Conservation (phyloP, 2,329 filamentous ascomycete species). For the Aspergillus japonicus region DNA sequence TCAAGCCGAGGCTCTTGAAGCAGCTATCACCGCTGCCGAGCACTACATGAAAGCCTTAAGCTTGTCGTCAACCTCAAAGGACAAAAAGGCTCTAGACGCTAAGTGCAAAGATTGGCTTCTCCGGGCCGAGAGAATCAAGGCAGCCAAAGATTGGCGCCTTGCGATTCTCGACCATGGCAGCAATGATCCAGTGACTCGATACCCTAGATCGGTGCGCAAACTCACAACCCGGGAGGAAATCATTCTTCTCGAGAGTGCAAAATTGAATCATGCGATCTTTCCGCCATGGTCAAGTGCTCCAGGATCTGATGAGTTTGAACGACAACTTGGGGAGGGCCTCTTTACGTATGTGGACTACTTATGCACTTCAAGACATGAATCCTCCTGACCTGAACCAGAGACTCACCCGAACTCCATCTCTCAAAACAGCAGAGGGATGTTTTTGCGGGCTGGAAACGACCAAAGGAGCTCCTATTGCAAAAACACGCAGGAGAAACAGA, state of each 20-base stretch:
- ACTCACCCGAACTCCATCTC: constrained; percentile 67
- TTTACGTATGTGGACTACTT: constrained; percentile 60
- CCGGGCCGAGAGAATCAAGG: constrained; percentile 74
- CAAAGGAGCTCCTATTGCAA: constrained; percentile 61
- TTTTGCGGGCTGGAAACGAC: constrained; percentile 82
- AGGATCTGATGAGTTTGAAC: constrained; percentile 59
- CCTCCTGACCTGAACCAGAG: constrained; percentile 50
- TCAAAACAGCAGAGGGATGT: constrained; percentile 71
- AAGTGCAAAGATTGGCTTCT: constrained; percentile 70
- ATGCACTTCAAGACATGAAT: constrained; percentile 15
- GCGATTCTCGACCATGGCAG: constrained; percentile 18
- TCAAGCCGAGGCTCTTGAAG: constrained; percentile 65
- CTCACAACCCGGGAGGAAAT: constrained; percentile 71
- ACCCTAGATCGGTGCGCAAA: constrained; percentile 57
- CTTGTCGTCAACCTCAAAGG: constrained; percentile 58
- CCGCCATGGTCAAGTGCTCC: constrained; percentile 77
- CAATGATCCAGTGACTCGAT: constrained; percentile 38
- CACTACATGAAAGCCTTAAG: constrained; percentile 74
- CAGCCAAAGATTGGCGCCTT: constrained; percentile 31
- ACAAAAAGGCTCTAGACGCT: constrained; percentile 65
- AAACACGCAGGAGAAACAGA: constrained; percentile 30
- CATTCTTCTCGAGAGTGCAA: constrained; percentile 73
- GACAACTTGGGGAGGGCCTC: constrained; percentile 47
- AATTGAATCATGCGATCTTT: constrained; percentile 78
- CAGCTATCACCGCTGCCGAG: constrained; percentile 76